Conservation (phyloP, 106 monocot species). For the Gastrodia elata region DNA sequence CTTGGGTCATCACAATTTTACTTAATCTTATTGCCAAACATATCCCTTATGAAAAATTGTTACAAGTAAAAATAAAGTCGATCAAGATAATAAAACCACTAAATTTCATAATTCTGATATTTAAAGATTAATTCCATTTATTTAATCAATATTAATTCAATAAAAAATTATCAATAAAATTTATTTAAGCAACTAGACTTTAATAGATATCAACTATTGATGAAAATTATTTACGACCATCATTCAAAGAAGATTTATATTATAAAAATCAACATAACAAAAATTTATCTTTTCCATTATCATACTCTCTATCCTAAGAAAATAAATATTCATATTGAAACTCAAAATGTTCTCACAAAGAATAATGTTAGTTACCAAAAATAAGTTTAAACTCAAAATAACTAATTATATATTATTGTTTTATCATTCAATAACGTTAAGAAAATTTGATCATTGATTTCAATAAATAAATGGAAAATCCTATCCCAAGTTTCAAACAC, state of each 20-base stretch:
- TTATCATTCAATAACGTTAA: neutral
- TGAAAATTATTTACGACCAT: neutral
- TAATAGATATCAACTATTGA: neutral
- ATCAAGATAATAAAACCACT: too few relatives aligned
- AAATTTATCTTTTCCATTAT: too few relatives aligned
- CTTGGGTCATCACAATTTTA: too few relatives aligned
- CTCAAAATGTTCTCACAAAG: neutral
- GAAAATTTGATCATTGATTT: too few relatives aligned
- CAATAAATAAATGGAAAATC: too few relatives aligned
- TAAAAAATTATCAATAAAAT: neutral
- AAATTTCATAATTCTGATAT: too few relatives aligned
- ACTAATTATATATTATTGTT: neutral
- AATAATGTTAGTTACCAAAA: neutral
- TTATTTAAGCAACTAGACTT: neutral
- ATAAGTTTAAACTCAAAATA: neutral
- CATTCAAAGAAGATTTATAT: neutral
- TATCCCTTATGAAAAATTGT: neutral
- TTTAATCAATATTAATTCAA: neutral
- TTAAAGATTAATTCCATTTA: conserved; percentile 1
- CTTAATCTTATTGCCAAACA: too few relatives aligned
- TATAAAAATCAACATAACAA: too few relatives aligned
- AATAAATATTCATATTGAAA: too few relatives aligned
- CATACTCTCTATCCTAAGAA: neutral
- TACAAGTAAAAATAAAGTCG: neutral
- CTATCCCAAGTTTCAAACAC: too few relatives aligned